These are phyloP conservation scores for Penicillium sp. DNA, from an alignment of 2,329 filamentous ascomycete species.

Conservation along the genomic window DNA sequence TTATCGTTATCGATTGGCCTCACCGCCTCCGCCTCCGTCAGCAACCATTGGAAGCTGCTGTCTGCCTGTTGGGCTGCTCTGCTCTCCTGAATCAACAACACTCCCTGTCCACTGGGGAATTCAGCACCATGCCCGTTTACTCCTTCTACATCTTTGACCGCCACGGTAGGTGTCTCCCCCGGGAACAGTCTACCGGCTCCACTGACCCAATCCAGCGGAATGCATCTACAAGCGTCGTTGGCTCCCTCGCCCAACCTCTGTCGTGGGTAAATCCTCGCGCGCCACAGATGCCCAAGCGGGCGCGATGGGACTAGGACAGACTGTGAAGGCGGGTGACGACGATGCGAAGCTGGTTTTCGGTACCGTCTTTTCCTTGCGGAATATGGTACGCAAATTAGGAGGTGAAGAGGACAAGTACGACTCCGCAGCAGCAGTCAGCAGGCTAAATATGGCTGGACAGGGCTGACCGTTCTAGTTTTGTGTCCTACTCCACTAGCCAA, in stretches of 20 bases:
- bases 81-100: conserved; percentile 30
- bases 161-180: conserved; percentile 68
- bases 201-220: conserved; percentile 66
- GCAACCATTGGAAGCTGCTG: too few species aligned
- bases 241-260: conserved; percentile 61
- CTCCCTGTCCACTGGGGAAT: neutral
- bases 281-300: conserved; percentile 51
- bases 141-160: conserved; percentile 99
- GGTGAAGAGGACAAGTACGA: conserved; percentile 78
- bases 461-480: conserved; percentile 65
- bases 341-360: conserved; percentile 98
- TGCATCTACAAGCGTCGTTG: conserved; percentile 95
- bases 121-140: conserved; percentile 81
- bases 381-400: conserved; percentile 94
- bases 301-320: conserved; percentile 38
- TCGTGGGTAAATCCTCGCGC: conserved; percentile 52
- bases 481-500: conserved; percentile 88
- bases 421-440: neutral
- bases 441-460: neutral
- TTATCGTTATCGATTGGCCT: conserved; percentile 4
- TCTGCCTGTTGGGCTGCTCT: too few species aligned
- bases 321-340: conserved; percentile 66
- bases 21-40: too few species aligned
- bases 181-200: conserved; percentile 8
- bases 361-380: conserved; percentile 92